Evolutionary conservation across 345 rosid species (phyloP).

Genomic region (Crucihimalaya himalaica): DNA sequence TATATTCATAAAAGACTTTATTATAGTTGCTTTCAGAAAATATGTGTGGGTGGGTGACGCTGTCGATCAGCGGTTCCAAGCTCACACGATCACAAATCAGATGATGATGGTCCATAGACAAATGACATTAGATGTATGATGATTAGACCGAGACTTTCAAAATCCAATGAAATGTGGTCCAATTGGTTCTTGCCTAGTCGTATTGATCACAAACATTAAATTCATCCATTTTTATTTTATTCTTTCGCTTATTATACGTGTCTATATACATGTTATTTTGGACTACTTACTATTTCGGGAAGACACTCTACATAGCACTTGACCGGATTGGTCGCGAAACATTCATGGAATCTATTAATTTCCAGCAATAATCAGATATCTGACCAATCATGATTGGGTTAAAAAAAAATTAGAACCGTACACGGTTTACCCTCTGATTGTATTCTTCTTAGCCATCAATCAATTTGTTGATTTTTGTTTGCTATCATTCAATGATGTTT

Average conservation of each 20-base stretch:
- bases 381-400: conserved; percentile 13
- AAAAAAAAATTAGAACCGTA: not conserved
- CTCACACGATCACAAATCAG: conserved; percentile 9
- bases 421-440: not conserved
- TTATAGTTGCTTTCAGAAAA: not conserved
- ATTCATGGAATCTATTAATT: not conserved
- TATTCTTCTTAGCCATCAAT: conserved; percentile 16
- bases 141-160: conserved; percentile 5
- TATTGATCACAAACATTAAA: conserved; percentile 3
- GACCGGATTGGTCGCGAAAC: not conserved
- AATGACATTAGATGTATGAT: not conserved
- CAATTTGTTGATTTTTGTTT: not conserved
- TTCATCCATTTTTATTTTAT: not conserved
- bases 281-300: not conserved
- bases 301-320: not conserved
- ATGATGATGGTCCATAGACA: conserved; percentile 18
- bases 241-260: not conserved
- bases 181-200: not conserved
- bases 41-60: not conserved
- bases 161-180: conserved; percentile 15
- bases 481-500: not conserved
- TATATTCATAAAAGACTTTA: not conserved
- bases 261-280: no score
- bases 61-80: not conserved
- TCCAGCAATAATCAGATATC: not conserved